phyloP scores from a whole-genome alignment of 78 protist species.

The Dictyostelium intermedium region DNA sequence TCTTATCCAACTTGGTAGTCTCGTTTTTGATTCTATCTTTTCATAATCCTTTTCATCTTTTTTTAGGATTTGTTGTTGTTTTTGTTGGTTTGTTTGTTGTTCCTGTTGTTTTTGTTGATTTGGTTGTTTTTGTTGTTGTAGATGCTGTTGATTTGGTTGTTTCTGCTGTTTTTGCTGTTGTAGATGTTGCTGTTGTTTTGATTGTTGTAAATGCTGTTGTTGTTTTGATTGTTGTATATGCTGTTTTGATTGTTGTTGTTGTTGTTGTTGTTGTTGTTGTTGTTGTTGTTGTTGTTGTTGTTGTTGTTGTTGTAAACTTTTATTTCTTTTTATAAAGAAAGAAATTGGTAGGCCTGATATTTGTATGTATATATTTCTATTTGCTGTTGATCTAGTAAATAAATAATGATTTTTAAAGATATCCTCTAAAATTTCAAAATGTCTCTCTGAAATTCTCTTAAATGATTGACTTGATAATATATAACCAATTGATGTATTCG shows the following conservation, averaged over 20 bases:
- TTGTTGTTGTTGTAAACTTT: background rate
- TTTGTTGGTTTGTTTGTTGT: background rate
- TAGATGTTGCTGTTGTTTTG: too few species aligned
- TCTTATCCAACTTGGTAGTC: background rate
- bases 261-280: too few species aligned
- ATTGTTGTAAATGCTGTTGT: background rate
- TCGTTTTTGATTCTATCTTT: background rate
- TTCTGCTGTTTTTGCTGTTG: background rate
- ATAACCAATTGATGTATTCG: background rate
- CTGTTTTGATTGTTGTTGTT: background rate
- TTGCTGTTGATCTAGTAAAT: background rate
- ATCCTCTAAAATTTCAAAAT: background rate
- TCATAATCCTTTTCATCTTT: background rate
- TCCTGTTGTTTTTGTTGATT: background rate
- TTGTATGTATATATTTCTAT: background rate
- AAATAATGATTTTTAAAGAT: background rate
- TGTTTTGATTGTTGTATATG: background rate
- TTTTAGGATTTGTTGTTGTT: background rate
- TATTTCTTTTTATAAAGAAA: background rate
- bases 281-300: background rate
- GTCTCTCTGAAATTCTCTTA: background rate
- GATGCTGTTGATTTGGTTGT: background rate
- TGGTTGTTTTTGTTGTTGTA: background rate
- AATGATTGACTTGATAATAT: background rate
- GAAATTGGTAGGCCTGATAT: slow-evolving; percentile 8